These are phyloP conservation scores for Neurospora sp. DNA, from an alignment of 495 filamentous ascomycete genomes.

Conservation along the genomic window DNA sequence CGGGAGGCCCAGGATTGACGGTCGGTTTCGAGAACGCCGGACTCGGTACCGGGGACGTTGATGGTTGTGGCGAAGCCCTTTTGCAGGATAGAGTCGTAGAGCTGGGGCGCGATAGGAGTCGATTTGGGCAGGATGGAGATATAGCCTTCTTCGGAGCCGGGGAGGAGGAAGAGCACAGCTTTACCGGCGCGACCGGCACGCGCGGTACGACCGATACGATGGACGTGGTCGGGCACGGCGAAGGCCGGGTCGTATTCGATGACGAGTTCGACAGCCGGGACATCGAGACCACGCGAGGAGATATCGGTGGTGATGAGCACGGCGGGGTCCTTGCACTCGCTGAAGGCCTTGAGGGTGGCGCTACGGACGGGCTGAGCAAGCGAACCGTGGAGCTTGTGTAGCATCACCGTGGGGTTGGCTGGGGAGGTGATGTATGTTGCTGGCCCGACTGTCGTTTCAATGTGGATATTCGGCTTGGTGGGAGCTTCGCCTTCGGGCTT, in stretches of 20 bases:
- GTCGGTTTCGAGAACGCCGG: constrained; percentile 9
- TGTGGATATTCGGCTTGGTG: constrained; percentile 18
- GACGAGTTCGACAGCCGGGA: constrained; percentile 87
- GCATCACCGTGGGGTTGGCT: constrained; percentile 44
- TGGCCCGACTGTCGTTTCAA: constrained; percentile 29
- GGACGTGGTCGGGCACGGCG: constrained; percentile 79
- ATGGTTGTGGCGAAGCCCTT: constrained; percentile 42
- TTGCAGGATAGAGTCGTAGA: constrained; percentile 40
- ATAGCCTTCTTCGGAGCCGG: constrained; percentile 86
- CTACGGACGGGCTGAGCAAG: constrained; percentile 79
- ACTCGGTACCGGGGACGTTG: constrained; percentile 21
- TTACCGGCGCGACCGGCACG: constrained; percentile 84
- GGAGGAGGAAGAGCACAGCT: constrained; percentile 78
- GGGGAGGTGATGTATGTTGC: constrained; percentile 40
- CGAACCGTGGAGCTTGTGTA: constrained; percentile 93
- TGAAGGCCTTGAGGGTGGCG: constrained; percentile 70
- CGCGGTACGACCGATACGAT: constrained; percentile 89
- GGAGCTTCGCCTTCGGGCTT: constrained; percentile 17
- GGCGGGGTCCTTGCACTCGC: constrained; percentile 50
- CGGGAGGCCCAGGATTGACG: constrained; percentile 32
- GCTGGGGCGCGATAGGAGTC: constrained; percentile 24
- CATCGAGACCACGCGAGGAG: constrained; percentile 83
- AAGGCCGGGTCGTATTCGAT: constrained; percentile 94
- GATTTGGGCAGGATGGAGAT: constrained; percentile 53
- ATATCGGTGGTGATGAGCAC: constrained; percentile 92